Conservation (phyloP, 2,329 filamentous ascomycete genomes). For the Rhynchosporium agropyri region DNA sequence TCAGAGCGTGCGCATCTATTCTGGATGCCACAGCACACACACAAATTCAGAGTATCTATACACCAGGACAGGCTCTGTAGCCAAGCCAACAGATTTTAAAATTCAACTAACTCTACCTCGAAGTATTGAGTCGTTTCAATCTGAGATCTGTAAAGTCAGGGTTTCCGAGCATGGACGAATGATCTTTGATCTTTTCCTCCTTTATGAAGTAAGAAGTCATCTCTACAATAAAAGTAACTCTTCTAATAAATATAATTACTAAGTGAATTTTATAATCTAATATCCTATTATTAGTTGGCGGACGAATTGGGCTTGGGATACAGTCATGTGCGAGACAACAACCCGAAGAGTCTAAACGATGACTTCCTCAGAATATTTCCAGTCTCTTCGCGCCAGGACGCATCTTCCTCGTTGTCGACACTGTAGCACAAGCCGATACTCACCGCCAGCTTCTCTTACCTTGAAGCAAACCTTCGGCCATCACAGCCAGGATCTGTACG, state of each 20-base stretch:
- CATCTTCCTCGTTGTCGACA: neutral
- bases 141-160: no score
- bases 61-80: conserved; percentile 22
- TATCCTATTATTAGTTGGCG: conserved; percentile 50
- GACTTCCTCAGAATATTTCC: conserved; percentile 86
- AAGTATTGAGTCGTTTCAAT: conserved; percentile 16
- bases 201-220: no score
- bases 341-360: conserved; percentile 80
- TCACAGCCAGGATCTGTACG: neutral
- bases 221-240: no score
- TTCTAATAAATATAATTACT: no score
- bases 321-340: conserved; percentile 80
- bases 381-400: conserved; percentile 57
- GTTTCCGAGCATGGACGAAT: no score
- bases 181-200: no score
- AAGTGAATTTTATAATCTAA: no score
- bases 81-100: conserved; percentile 17
- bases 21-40: neutral
- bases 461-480: no score
- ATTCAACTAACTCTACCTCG: conserved; percentile 18
- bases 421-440: no score
- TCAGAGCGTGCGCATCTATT: conserved; percentile 12
- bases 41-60: conserved; percentile 3
- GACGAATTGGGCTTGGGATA: conserved; percentile 73
- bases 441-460: no score